Evolutionary conservation across 139 green algal species (phyloP), one percentile per base, ranked within the genome.

Genomic region (Chlorella sp.): DNA sequence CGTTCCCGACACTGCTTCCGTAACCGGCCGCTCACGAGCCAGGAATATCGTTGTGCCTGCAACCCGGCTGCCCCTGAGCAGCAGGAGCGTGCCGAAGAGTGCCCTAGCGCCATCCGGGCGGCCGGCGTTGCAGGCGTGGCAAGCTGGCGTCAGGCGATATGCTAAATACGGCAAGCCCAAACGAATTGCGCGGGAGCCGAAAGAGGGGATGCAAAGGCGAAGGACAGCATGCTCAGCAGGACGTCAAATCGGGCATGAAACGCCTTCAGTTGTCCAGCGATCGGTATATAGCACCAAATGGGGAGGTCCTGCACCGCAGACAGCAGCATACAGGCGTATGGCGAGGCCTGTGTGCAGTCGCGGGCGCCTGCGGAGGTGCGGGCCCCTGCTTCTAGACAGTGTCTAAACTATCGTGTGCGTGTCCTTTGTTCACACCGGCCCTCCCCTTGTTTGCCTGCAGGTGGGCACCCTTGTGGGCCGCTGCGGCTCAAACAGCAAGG

Each of bases 381-480:
- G 0, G 7, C 7, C 32, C n/a, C 60, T 79, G 42, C 28, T 3
- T 75, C 3, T 73, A 53, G 14, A 40, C 68, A 14, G 7, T 76
- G 68, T n/a, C 68, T n/a, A 4, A 11, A 12, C 68, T 1, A 76
- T 34, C 30, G 42, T 37, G 7, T 32, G 16, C 34, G 32, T 40
- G 36, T 22, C 36, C 57, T 57, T 26, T 26, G 30, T 42, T 57
- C 21, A 71, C 42, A n/a, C 1, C 21, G 5, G 28, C 30, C 32
- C 71, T 40, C 0, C 71, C 71, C 4, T 14, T 34, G 32, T 32
- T 32, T 61, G 18, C 11, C 76, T 48, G 37, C 79, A 93, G 90
- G 87, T 93, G 18, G 90, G 90, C 34, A 48, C 83, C 7, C 42
- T 91, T 14, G 81, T 93, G 30, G 90, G 90, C 12, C 80, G 90